These are phyloP conservation scores for Berberis thunbergii DNA, from an alignment of 164 flowering plant species.

Conservation along the genomic window DNA sequence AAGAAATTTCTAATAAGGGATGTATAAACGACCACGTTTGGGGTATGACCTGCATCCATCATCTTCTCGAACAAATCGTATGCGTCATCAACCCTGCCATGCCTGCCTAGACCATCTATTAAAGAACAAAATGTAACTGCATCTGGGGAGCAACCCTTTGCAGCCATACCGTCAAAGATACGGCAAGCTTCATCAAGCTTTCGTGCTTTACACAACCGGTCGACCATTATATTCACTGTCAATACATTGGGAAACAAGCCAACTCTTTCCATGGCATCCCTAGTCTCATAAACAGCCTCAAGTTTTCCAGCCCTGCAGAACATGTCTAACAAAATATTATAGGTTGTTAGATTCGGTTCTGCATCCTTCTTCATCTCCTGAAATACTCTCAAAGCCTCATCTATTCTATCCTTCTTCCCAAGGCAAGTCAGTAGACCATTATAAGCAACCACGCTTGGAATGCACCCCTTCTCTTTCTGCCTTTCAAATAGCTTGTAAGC, in stretches of 20 bases:
- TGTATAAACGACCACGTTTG: constrained; percentile 67
- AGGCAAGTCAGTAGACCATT: constrained; percentile 82
- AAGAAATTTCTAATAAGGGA: constrained; percentile 81
- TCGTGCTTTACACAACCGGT: constrained; percentile 64
- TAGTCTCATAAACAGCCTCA: constrained; percentile 49
- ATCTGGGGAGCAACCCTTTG: constrained; percentile 52
- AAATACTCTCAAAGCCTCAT: constrained; percentile 57
- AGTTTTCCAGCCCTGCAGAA: constrained; percentile 61
- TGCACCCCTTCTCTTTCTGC: constrained; percentile 67
- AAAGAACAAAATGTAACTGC: constrained; percentile 74
- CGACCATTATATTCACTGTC: constrained; percentile 86
- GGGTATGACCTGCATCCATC: constrained; percentile 51
- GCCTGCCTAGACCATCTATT: constrained; percentile 78
- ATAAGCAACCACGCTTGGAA: constrained; percentile 86
- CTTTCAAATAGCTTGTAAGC: constrained; percentile 79
- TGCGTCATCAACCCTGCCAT: constrained; percentile 78
- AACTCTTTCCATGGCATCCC: constrained; percentile 58
- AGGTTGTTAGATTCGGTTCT: constrained; percentile 63
- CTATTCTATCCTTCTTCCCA: constrained; percentile 58
- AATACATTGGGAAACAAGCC: constrained; percentile 80
- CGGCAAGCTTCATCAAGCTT: constrained; percentile 74
- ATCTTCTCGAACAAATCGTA: constrained; percentile 69
- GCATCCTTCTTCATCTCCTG: constrained; percentile 89
- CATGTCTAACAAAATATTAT: constrained; percentile 81
- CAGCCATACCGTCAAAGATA: constrained; percentile 59